Evolutionary conservation across 129 eudicot genomes (phyloP), one percentile per base, ranked within the genome.

Genomic region (Chrysanthemum seticuspe): DNA sequence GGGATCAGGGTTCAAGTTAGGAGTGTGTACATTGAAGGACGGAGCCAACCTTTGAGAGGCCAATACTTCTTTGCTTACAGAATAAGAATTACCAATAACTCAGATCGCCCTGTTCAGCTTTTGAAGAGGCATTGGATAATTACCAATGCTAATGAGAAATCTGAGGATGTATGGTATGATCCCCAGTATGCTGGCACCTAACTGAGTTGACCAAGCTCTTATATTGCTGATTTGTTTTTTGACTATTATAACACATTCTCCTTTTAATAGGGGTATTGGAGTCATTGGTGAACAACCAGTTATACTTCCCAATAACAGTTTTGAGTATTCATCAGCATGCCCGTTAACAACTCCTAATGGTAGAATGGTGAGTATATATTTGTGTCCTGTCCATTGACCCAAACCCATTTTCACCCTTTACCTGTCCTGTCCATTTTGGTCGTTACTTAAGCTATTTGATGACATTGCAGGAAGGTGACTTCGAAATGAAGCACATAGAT

Each of bases 271-370:
- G 89, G 99, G 97, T 15, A 83, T 85, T 70, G 99, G 99, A 62
- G 99, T 94, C 65, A 88, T 94, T 70, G 97, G 97, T 64, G 99
- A 94, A 83, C 99, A 94, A 78, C 99, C 99, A 6, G 99, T 94
- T 59, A 77, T 94, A 79, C 96, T 90, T 81, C 97, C 99, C 56
- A 90, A 86, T 31, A 94, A 87, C 36, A 86, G 91, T 31, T 93
- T 94, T 74, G 99, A 94, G 79, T 94, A 90, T 76, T 90, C 99
- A 16, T 94, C 97, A 65, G 99, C 99, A 15, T 94, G 96, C 79
- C 99, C 96, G 3, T 79, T 94, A 83, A 78, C 87, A 78, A 94
- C 99, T 60, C 83, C 98, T 6, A 94, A 83, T 53, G 97, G 97
- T 47, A 88, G 97, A 85, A 94, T 94, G 99, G 99, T 94, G 78